These are phyloP conservation scores for Blastobotrys aristatus DNA, from an alignment of 1,139 yeast genomes.

Conservation along the genomic window DNA sequence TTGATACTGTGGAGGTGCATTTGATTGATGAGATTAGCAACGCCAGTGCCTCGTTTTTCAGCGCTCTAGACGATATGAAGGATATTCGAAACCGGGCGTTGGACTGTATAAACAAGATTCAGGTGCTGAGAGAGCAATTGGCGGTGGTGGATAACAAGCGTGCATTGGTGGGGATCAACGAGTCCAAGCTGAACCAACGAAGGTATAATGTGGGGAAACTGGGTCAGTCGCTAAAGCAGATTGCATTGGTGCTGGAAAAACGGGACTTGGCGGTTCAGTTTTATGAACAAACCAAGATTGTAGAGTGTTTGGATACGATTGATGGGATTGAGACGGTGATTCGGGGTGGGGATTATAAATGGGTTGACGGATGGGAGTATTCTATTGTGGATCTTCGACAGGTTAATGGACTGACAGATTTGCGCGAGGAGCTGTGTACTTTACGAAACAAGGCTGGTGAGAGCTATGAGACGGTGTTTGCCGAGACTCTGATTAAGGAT, in stretches of 20 bases:
- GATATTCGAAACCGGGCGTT: slow-evolving; percentile 55
- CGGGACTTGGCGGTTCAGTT: slow-evolving; percentile 24
- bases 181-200: slow-evolving; percentile 49
- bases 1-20: slow-evolving; percentile 80
- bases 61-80: slow-evolving; percentile 72
- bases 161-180: slow-evolving; percentile 48
- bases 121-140: slow-evolving; percentile 39
- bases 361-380: slow-evolving; percentile 46
- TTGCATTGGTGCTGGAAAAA: slow-evolving; percentile 18
- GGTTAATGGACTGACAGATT: slow-evolving; percentile 54
- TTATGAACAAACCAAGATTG: slow-evolving; percentile 24
- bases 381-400: slow-evolving; percentile 48
- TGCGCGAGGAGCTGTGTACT: slow-evolving; percentile 48
- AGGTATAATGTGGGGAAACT: slow-evolving; percentile 57
- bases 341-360: slow-evolving; percentile 41
- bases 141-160: slow-evolving; percentile 44
- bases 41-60: slow-evolving; percentile 79
- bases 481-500: slow-evolving; percentile 53
- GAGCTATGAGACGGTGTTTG: slow-evolving; percentile 55
- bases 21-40: slow-evolving; percentile 77
- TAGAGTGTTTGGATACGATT: slow-evolving; percentile 48
- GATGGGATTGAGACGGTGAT: slow-evolving; percentile 54
- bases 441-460: slow-evolving; percentile 61
- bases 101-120: slow-evolving; percentile 46
- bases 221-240: slow-evolving; percentile 62